Percentiles rank a stretch among this genome's conserved stretches.
Evolutionary conservation across 2,329 filamentous ascomycete genomes (phyloP).

Genomic region (Endoconidiophora polonica): DNA sequence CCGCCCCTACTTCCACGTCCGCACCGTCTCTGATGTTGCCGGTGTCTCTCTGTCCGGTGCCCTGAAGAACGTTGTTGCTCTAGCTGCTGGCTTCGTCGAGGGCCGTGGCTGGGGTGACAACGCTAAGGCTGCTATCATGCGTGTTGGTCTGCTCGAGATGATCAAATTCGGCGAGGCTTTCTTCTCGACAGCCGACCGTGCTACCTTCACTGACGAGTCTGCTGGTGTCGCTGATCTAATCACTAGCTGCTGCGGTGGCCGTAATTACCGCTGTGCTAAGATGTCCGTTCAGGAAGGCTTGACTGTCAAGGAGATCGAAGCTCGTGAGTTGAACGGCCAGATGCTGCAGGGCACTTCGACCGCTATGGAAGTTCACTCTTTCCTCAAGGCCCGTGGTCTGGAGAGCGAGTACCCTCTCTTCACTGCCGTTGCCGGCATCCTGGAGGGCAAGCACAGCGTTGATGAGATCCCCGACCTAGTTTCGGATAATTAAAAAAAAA

Average conservation of each 20-base stretch:
- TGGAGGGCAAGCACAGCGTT: slow-evolving; percentile 59
- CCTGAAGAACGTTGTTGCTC: slow-evolving; percentile 89
- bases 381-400: slow-evolving; percentile 60
- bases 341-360: slow-evolving; percentile 91
- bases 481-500: slow-evolving; percentile 17
- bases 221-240: slow-evolving; percentile 92
- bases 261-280: slow-evolving; percentile 90
- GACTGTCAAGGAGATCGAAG: slow-evolving; percentile 74
- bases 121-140: slow-evolving; percentile 96
- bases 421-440: slow-evolving; percentile 65
- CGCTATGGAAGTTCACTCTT: slow-evolving; percentile 77
- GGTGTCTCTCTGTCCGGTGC: slow-evolving; percentile 89
- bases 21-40: slow-evolving; percentile 86
- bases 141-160: slow-evolving; percentile 89
- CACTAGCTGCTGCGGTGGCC: slow-evolving; percentile 77
- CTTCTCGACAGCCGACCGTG: slow-evolving; percentile 67
- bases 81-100: slow-evolving; percentile 89
- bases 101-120: slow-evolving; percentile 97
- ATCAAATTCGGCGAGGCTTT: slow-evolving; percentile 90
- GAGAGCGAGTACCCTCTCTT: slow-evolving; percentile 84
- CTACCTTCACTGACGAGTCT: slow-evolving; percentile 92
- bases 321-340: slow-evolving; percentile 82
- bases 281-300: slow-evolving; percentile 66
- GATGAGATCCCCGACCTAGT: slow-evolving; percentile 66
- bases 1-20: slow-evolving; percentile 92